Percentiles rank a stretch among this genome's conserved stretches.
These are phyloP conservation scores for Arabidopsis lyrata DNA, from an alignment of 441 rosid species.

Conservation along the genomic window DNA sequence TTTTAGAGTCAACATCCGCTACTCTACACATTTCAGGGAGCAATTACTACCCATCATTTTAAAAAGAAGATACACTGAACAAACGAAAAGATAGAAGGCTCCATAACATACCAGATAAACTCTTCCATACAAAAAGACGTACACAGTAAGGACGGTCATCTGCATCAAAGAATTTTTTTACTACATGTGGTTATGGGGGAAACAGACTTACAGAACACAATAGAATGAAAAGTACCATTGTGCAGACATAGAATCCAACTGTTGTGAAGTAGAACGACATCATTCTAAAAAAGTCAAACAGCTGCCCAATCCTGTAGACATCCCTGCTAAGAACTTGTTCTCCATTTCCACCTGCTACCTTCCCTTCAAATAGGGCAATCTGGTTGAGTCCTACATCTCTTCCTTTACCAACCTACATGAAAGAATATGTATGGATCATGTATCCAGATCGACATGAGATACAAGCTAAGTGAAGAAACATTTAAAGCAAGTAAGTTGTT, in stretches of 20 bases:
- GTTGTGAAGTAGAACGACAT: constrained; percentile 95
- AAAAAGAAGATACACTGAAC: constrained; percentile 14
- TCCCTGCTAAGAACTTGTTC: constrained; percentile 99
- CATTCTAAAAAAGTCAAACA: constrained; percentile 98
- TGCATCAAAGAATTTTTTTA: constrained; percentile 52
- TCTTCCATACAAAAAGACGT: constrained; percentile 90
- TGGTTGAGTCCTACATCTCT: constrained; percentile 98
- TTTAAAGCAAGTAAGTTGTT: constrained; percentile 29
- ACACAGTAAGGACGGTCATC: constrained; percentile 97
- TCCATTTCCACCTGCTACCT: constrained; percentile 99
- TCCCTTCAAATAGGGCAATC: constrained; percentile 98
- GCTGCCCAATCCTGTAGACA: constrained; percentile 91
- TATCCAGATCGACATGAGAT: constrained; percentile 26
- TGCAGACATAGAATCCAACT: constrained; percentile 94
- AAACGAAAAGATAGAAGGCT: constrained; percentile 24
- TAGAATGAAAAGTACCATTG: constrained; percentile 69
- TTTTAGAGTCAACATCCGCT: constrained; percentile 11
- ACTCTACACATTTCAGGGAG: constrained; percentile 4
- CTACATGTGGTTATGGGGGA: constrained; percentile 38
- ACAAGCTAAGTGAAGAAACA: constrained; percentile 23
- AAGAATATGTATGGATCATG: constrained; percentile 38
- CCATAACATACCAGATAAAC: constrained; percentile 78
- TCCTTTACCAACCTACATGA: constrained; percentile 93
- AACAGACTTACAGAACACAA: constrained; percentile 33
- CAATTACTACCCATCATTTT: constrained; percentile 21